Percentiles rank a stretch among this genome's conserved stretches.
Evolutionary conservation across 345 rosid species (phyloP).

Genomic region (Excoecaria agallocha): DNA sequence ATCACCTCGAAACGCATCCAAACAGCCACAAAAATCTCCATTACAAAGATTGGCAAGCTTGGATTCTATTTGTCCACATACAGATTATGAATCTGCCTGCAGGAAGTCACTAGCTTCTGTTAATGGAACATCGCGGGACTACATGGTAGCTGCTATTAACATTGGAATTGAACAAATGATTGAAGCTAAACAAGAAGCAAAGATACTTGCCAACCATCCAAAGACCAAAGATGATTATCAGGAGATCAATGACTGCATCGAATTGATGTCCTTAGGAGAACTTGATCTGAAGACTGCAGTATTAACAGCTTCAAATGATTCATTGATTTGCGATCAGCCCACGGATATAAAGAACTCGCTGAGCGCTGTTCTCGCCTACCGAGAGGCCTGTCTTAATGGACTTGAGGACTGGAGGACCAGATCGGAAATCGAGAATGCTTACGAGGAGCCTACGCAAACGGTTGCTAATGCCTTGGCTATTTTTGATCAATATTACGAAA

Average conservation of each 20-base stretch:
- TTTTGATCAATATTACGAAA: neutral
- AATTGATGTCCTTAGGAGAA: neutral
- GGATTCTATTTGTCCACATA: neutral
- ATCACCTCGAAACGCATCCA: neutral
- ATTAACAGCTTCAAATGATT: neutral
- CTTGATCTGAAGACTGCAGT: neutral
- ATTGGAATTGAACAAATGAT: neutral
- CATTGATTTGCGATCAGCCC: neutral
- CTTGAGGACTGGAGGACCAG: neutral
- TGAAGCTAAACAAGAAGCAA: neutral
- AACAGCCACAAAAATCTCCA: neutral
- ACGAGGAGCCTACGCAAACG: neutral
- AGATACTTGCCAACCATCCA: neutral
- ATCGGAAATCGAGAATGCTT: neutral
- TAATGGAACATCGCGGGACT: neutral
- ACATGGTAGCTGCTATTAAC: neutral
- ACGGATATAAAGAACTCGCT: conserved; percentile 1
- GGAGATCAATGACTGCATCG: conserved; percentile 1
- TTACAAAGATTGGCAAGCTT: neutral
- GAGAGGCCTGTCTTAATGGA: conserved; percentile 1
- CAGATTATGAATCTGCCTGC: conserved; percentile 1
- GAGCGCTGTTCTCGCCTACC: conserved; percentile 6
- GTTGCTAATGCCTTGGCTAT: neutral
- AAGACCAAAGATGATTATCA: neutral
- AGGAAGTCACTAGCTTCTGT: neutral